Evolutionary conservation across 257 asterid genomes (phyloP).

Genomic region (Lycium ferocissimum): DNA sequence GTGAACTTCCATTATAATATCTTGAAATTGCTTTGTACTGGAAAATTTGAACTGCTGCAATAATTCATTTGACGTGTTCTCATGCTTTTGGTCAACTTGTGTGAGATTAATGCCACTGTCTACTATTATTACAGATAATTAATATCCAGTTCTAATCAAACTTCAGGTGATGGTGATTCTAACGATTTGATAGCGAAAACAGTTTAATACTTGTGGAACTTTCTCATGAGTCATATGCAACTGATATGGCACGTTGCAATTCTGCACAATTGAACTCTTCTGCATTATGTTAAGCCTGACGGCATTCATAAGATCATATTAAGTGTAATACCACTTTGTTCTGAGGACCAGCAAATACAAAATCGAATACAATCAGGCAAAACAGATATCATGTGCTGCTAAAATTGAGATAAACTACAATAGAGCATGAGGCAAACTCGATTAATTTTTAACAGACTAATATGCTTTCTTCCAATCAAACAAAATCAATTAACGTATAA

Average conservation of each 20-base stretch:
- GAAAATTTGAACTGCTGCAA: not conserved
- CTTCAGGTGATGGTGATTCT: not conserved
- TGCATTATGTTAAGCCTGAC: not conserved
- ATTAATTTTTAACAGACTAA: not conserved
- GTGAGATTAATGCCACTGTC: not conserved
- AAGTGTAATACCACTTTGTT: not conserved
- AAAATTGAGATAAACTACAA: too few species aligned
- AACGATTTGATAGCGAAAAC: not conserved
- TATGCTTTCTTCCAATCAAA: not conserved
- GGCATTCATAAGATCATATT: not conserved
- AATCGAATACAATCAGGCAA: too few species aligned
- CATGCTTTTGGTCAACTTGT: not conserved
- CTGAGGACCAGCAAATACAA: not conserved
- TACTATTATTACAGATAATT: not conserved
- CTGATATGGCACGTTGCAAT: too few species aligned
- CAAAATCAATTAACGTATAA: not conserved
- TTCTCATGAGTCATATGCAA: too few species aligned
- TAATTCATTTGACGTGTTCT: constrained; percentile 21
- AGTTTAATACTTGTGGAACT: not conserved
- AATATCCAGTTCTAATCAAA: not conserved
- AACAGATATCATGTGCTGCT: too few species aligned
- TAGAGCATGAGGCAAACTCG: not conserved
- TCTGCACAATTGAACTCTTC: not conserved
- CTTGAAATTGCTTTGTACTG: constrained; percentile 14
- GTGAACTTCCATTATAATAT: constrained; percentile 14